These are phyloP conservation scores for Citrullus mucosospermus DNA, from an alignment of 306 rosid genomes.

Conservation along the genomic window DNA sequence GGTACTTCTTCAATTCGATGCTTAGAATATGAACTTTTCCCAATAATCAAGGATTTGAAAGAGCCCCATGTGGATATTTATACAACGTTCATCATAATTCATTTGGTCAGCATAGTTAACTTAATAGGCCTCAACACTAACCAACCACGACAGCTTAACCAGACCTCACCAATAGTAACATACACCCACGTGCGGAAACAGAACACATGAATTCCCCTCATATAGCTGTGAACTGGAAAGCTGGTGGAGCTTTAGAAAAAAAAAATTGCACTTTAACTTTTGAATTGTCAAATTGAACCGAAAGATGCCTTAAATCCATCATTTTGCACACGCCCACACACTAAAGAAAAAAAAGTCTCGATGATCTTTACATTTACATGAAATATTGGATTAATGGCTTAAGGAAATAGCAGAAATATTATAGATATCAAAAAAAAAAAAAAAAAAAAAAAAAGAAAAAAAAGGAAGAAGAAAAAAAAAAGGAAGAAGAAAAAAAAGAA, in stretches of 20 bases:
- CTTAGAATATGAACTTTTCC: not conserved
- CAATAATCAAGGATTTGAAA: not conserved
- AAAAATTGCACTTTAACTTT: not conserved
- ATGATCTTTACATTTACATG: not conserved
- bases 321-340: not conserved
- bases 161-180: not conserved
- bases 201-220: not conserved
- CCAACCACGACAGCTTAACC: not conserved
- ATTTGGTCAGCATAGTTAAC: not conserved
- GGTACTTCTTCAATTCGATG: conserved; percentile 31
- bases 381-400: not conserved
- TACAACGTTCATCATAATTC: not conserved
- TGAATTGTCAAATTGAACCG: not conserved
- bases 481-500: not conserved
- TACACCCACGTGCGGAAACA: not conserved
- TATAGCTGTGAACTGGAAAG: not conserved
- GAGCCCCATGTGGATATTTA: not conserved
- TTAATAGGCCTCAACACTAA: not conserved
- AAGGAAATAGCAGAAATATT: not conserved
- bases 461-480: no score
- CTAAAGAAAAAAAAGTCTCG: not conserved
- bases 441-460: no score
- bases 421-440: not conserved
- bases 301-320: not conserved
- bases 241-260: not conserved